Evolutionary conservation across 345 rosid species (phyloP).

Genomic region (Pugionium cornutum): DNA sequence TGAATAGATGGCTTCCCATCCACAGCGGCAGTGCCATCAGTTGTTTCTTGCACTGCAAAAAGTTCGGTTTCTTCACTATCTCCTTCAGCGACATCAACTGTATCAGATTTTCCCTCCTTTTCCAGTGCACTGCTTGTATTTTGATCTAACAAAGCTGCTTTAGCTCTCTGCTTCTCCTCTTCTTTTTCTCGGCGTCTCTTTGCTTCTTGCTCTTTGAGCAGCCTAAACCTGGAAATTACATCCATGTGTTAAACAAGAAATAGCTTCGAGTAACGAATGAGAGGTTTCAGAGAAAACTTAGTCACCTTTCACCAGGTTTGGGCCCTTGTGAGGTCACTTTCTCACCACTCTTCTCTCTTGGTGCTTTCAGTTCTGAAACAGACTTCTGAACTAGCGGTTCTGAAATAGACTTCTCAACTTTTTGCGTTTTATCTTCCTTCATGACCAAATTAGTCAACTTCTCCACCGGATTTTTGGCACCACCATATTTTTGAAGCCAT

Average conservation of each 20-base stretch:
- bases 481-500: constrained; percentile 92
- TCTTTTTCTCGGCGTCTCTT: constrained; percentile 65
- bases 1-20: constrained; percentile 49
- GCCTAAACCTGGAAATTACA: constrained; percentile 60
- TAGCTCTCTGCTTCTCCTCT: constrained; percentile 58
- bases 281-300: background rate
- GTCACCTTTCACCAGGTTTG: constrained; percentile 75
- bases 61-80: constrained; percentile 26
- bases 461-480: constrained; percentile 59
- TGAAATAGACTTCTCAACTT: constrained; percentile 45
- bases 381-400: constrained; percentile 46
- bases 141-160: constrained; percentile 45
- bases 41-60: constrained; percentile 31
- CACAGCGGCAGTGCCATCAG: constrained; percentile 41
- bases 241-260: constrained; percentile 21
- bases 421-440: constrained; percentile 45
- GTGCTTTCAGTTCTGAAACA: constrained; percentile 41
- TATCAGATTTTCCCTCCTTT: constrained; percentile 39
- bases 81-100: constrained; percentile 30
- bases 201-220: constrained; percentile 79
- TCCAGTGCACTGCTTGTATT: constrained; percentile 28
- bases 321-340: constrained; percentile 56
- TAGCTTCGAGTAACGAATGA: constrained; percentile 5
- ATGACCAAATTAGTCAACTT: constrained; percentile 47
- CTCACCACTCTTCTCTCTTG: constrained; percentile 41